A percentile compares a stretch with the other conserved stretches of the same genome.
These are phyloP conservation scores for Corynascus novoguineensis DNA, from an alignment of 495 filamentous ascomycete species.

Conservation along the genomic window DNA sequence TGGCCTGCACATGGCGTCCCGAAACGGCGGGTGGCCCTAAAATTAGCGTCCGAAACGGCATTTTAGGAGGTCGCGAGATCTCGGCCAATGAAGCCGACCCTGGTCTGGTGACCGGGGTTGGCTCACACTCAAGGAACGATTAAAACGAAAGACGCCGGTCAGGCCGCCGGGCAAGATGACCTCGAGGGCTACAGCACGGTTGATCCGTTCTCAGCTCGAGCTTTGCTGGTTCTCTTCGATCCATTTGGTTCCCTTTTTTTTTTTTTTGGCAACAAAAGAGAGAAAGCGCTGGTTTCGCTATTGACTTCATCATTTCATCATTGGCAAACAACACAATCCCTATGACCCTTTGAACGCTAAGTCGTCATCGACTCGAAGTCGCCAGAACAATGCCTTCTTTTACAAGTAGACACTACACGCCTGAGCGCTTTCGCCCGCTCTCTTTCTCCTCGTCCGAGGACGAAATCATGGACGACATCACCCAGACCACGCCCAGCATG, in stretches of 20 bases:
- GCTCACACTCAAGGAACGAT: constrained; percentile 1
- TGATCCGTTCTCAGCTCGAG: constrained; percentile 1
- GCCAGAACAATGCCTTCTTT: constrained; percentile 18
- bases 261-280: no score
- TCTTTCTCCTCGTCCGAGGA: background rate
- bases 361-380: background rate
- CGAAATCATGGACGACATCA: constrained; percentile 10
- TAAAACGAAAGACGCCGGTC: constrained; percentile 14
- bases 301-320: background rate
- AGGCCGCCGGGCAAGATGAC: constrained; percentile 13
- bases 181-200: constrained; percentile 7
- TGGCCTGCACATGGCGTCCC: constrained; percentile 7
- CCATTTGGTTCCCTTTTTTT: background rate
- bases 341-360: no score
- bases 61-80: constrained; percentile 4
- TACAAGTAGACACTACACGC: constrained; percentile 1
- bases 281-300: background rate
- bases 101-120: constrained; percentile 13
- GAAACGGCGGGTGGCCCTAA: constrained; percentile 16
- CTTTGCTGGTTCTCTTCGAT: background rate
- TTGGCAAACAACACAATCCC: no score
- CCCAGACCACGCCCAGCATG: background rate
- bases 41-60: constrained; percentile 18
- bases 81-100: constrained; percentile 4
- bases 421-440: constrained; percentile 7